Conservation (phyloP, 148 eudicot species). For the Euryodendron excelsum region DNA sequence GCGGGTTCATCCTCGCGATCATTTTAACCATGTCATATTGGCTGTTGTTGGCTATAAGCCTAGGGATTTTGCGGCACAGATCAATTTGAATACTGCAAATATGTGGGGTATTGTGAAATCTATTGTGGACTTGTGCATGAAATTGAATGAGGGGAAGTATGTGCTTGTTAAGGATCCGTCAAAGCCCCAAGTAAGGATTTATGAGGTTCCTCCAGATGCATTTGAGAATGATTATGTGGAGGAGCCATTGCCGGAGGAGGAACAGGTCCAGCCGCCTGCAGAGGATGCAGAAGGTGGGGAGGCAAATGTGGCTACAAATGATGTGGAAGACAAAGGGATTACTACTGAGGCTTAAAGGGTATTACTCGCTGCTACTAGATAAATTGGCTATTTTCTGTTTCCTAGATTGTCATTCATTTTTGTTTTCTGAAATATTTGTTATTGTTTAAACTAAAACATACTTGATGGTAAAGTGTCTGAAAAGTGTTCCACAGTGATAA, state of each 20-base stretch:
- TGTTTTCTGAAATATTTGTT: not conserved
- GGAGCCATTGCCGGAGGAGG: constrained; percentile 94
- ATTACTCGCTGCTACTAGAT: constrained; percentile 8
- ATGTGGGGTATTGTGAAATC: constrained; percentile 99
- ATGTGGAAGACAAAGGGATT: constrained; percentile 63
- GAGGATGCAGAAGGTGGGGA: constrained; percentile 61
- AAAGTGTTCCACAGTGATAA: not conserved
- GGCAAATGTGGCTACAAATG: constrained; percentile 50
- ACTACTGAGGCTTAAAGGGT: constrained; percentile 57
- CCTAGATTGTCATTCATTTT: not conserved
- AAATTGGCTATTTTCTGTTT: not conserved
- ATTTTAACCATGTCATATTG: constrained; percentile 80
- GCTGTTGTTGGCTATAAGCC: constrained; percentile 97
- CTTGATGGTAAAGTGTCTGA: not conserved
- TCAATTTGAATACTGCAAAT: constrained; percentile 71
- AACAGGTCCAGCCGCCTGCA: constrained; percentile 86
- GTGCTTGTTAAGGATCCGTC: constrained; percentile 90
- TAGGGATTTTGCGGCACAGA: constrained; percentile 82
- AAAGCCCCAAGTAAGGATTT: constrained; percentile 93
- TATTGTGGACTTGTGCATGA: constrained; percentile 97
- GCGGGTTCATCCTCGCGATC: constrained; percentile 96
- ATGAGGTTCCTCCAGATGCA: constrained; percentile 93
- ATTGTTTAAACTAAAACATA: not conserved
- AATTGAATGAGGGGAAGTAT: constrained; percentile 89
- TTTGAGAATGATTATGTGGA: constrained; percentile 97